These are phyloP conservation scores for Macrophomina pseudophaseolina DNA, from an alignment of 2,329 filamentous ascomycete genomes.

Conservation along the genomic window DNA sequence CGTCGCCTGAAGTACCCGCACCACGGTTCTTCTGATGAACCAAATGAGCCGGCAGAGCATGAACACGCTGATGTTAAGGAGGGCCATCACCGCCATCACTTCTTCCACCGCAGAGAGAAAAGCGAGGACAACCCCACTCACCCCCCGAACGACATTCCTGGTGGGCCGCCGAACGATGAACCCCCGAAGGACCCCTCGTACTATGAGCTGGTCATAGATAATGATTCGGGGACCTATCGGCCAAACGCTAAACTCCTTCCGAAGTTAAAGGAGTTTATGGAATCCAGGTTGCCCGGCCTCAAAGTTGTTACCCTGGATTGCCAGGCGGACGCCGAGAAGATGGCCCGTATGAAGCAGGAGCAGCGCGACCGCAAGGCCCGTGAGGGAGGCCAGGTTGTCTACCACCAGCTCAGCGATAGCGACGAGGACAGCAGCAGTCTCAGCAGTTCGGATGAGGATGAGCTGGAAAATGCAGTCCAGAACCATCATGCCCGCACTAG, in stretches of 20 bases:
- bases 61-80: constrained; percentile 16
- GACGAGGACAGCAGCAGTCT: constrained; percentile 57
- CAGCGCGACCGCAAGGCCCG: constrained; percentile 77
- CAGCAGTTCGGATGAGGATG: constrained; percentile 63
- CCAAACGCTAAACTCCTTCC: constrained; percentile 80
- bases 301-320: constrained; percentile 77
- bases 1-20: constrained; percentile 65
- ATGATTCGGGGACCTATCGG: constrained; percentile 91
- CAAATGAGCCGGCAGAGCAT: constrained; percentile 30
- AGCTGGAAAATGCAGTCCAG: constrained; percentile 53
- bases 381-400: constrained; percentile 58
- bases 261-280: constrained; percentile 71
- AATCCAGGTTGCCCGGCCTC: constrained; percentile 76
- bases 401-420: constrained; percentile 55
- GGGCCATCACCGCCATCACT: background rate
- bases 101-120: constrained; percentile 15
- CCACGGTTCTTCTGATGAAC: constrained; percentile 41
- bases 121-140: constrained; percentile 49
- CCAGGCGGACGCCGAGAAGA: constrained; percentile 70
- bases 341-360: constrained; percentile 74
- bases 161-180: constrained; percentile 50
- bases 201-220: constrained; percentile 93
- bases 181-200: constrained; percentile 59
- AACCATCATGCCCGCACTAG: constrained; percentile 14
- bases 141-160: constrained; percentile 55